These are phyloP conservation scores for Hymenochaete sp. DNA, from an alignment of 1,284 basidiomycete species.

Conservation along the genomic window DNA sequence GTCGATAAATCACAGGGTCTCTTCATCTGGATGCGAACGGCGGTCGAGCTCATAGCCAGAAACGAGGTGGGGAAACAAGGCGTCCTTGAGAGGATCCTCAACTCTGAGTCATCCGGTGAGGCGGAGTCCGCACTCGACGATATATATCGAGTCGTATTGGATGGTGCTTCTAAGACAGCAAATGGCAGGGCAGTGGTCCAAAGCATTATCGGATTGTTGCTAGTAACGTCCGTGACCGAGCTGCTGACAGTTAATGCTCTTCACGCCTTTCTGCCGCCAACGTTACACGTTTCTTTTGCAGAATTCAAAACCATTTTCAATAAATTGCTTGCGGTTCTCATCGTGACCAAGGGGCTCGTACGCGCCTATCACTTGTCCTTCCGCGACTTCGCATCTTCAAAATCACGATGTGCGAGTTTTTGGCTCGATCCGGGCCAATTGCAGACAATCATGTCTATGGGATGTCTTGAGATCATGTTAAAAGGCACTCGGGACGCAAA, in stretches of 20 bases:
- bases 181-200: neutral
- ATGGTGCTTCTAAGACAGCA: neutral
- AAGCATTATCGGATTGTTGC: neutral
- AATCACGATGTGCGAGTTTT: constrained; percentile 13
- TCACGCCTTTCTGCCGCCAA: neutral
- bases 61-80: neutral
- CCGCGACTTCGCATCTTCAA: constrained; percentile 11
- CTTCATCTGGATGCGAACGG: too few relatives aligned
- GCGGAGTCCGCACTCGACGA: neutral
- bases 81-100: neutral
- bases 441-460: constrained; percentile 11
- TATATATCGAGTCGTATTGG: neutral
- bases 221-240: too few relatives aligned
- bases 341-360: too few relatives aligned
- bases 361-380: constrained; percentile 14
- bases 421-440: constrained; percentile 20
- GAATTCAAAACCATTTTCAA: too few relatives aligned
- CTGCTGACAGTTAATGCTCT: neutral
- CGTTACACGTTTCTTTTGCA: too few relatives aligned
- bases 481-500: too few relatives aligned
- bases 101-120: neutral
- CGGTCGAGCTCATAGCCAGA: too few relatives aligned
- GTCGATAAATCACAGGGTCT: too few relatives aligned
- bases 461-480: constrained; percentile 25
- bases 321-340: too few relatives aligned